Base-by-base conservation (phyloP, 805 yeast species). In the Yamadazyma takamatsuzukensis region DNA sequence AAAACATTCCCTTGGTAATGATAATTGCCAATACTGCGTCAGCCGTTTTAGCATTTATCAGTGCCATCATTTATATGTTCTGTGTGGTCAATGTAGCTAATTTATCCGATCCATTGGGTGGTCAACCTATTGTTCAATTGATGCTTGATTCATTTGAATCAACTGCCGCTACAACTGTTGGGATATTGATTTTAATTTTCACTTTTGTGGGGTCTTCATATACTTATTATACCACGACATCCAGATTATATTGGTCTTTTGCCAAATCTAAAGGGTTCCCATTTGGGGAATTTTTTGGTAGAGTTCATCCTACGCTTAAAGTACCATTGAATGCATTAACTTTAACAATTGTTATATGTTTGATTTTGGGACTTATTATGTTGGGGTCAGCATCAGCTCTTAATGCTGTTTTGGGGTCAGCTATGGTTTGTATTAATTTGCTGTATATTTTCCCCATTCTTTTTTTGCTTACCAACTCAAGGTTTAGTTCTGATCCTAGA, bases 261-360 rank as follows among this genome's bases (percentile, higher is more conserved):
- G 58, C 62, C n/a, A 47, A 54, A 36, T 56, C 54, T 23, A 56
- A 57, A 39, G 62, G 59, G 6, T 46, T 56, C 30, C 55, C 59
- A 26, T 56, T 53, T 41, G 59, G 61, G 28, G 40, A 43, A 9
- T 38, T 34, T 30, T 53, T 60, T 33, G 44, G 58, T 12, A 46
- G 29, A 25, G 51, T 59, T 18, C 36, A 51, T 13, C 23, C 32
- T 3, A 45, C 18, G 9, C 51, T 46, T 33, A 50, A 51, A 23
- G 56, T 49, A 15, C 63, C 64, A 23, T 42, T 44, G 5, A 37
- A 42, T 29, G 37, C 51, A 4, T 34, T 45, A 15, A n/a, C 29
- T 10, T 50, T 57, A 34, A 51, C 57, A 1, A 40, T 48, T 24
- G 35, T 40, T 13, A 32, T 52, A 15, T 53, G 46, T 18, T 39